These are phyloP conservation scores for Circinella umbellata DNA, from an alignment of 371 early-diverging fungal species.

Conservation along the genomic window DNA sequence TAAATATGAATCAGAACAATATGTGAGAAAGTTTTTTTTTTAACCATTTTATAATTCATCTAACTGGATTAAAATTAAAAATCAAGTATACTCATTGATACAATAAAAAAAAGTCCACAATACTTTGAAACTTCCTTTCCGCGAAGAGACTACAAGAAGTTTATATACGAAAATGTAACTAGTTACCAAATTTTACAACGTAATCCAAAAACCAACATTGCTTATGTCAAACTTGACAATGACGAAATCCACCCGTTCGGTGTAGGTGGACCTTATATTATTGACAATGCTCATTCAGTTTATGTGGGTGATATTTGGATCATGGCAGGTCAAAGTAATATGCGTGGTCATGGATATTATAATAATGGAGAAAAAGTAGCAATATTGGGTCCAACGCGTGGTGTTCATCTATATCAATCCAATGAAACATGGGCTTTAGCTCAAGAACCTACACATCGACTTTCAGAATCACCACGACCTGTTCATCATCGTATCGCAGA, in stretches of 20 bases:
- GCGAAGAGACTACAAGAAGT: not conserved
- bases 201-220: conserved; percentile 21
- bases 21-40: too few relatives aligned
- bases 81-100: too few relatives aligned
- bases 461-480: conserved; percentile 27
- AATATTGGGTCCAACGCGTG: not conserved
- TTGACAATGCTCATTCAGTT: conserved; percentile 27
- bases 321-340: conserved; percentile 56
- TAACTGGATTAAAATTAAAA: too few relatives aligned
- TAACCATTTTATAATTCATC: too few relatives aligned
- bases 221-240: conserved; percentile 18
- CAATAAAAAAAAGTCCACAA: too few relatives aligned
- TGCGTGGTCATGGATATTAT: conserved; percentile 48
- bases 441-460: conserved; percentile 40
- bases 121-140: not conserved
- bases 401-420: conserved; percentile 38
- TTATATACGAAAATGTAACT: conserved; percentile 11
- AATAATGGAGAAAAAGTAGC: not conserved
- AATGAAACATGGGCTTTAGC: conserved; percentile 32
- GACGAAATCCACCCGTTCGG: conserved; percentile 13
- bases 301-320: conserved; percentile 53
- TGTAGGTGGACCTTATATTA: conserved; percentile 39
- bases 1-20: too few relatives aligned
- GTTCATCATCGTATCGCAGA: conserved; percentile 43
- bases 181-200: conserved; percentile 45